Percentiles rank a stretch among this genome's conserved stretches.
Conservation (phyloP, 768 basidiomycete genomes). For the Kwoniella bestiolae region DNA sequence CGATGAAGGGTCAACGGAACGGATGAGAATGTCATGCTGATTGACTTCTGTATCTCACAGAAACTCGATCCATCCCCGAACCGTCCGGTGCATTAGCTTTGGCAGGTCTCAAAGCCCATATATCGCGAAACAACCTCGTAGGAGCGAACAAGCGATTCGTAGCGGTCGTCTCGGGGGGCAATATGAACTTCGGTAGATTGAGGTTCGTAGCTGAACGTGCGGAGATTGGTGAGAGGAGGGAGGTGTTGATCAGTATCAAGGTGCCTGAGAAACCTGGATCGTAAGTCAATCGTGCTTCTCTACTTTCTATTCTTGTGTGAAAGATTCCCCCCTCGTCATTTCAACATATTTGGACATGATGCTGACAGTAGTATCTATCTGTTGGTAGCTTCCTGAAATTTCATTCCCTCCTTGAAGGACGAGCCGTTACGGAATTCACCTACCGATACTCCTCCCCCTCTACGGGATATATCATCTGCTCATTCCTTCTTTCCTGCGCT, state of each 20-base stretch:
- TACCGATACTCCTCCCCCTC: conserved; percentile 77
- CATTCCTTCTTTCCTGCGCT: conserved; percentile 73
- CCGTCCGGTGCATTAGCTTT: conserved; percentile 92
- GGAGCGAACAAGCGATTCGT: conserved; percentile 87
- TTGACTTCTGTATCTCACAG: conserved; percentile 60
- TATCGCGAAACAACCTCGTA: conserved; percentile 76
- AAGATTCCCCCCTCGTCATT: background rate
- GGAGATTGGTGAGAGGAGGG: conserved; percentile 91
- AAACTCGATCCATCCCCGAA: conserved; percentile 94
- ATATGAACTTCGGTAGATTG: conserved; percentile 97
- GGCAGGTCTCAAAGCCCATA: conserved; percentile 88
- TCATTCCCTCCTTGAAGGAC: conserved; percentile 84
- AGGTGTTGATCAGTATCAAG: conserved; percentile 90
- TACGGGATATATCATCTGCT: conserved; percentile 83
- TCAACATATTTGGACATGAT: too few relatives aligned
- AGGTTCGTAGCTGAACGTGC: conserved; percentile 99
- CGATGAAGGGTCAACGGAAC: too few relatives aligned
- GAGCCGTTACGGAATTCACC: conserved; percentile 91
- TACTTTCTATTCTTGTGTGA: background rate
- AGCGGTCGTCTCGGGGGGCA: conserved; percentile 90
- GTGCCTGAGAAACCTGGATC: conserved; percentile 92
- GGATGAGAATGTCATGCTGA: too few relatives aligned
- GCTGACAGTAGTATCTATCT: background rate
- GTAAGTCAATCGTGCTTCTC: conserved; percentile 59
- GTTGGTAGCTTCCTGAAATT: conserved; percentile 76